phyloP scores from a whole-genome alignment of 1,284 basidiomycete genomes.

The Termitomyces sp. region DNA sequence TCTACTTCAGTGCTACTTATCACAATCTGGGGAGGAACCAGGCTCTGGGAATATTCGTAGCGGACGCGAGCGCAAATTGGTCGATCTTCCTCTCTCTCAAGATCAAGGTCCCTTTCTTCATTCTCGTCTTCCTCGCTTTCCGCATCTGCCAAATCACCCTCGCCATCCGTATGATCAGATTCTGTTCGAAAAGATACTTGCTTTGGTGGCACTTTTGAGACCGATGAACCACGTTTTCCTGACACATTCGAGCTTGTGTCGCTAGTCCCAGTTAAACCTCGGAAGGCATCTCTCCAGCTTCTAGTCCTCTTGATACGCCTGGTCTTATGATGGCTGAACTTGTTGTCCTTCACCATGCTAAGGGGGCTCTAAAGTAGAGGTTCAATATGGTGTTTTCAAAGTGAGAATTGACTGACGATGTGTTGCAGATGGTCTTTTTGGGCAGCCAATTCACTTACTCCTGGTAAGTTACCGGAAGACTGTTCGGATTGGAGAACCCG shows the following conservation, averaged over 20 bases:
- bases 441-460: slow-evolving; percentile 57
- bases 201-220: slow-evolving; percentile 17
- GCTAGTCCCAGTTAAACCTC: slow-evolving; percentile 37
- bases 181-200: slow-evolving; percentile 10
- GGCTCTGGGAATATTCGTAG: slow-evolving; percentile 39
- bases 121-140: slow-evolving; percentile 47
- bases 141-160: slow-evolving; percentile 46
- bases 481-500: slow-evolving; percentile 79
- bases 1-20: slow-evolving; percentile 34
- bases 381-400: background rate
- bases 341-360: slow-evolving; percentile 77
- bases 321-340: slow-evolving; percentile 29
- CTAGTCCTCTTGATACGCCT: slow-evolving; percentile 46
- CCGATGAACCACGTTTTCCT: slow-evolving; percentile 12
- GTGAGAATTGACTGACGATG: slow-evolving; percentile 35
- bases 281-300: slow-evolving; percentile 57
- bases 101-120: slow-evolving; percentile 28
- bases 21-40: slow-evolving; percentile 9
- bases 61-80: slow-evolving; percentile 60
- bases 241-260: slow-evolving; percentile 27
- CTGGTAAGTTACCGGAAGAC: slow-evolving; percentile 67
- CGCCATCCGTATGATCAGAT: slow-evolving; percentile 27
- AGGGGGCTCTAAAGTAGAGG: slow-evolving; percentile 56
- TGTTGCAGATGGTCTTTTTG: slow-evolving; percentile 88
- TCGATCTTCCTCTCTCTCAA: slow-evolving; percentile 53